Evolutionary conservation across 352 stramenopile genomes (phyloP).

Genomic region (Globisporangium barbulae): DNA sequence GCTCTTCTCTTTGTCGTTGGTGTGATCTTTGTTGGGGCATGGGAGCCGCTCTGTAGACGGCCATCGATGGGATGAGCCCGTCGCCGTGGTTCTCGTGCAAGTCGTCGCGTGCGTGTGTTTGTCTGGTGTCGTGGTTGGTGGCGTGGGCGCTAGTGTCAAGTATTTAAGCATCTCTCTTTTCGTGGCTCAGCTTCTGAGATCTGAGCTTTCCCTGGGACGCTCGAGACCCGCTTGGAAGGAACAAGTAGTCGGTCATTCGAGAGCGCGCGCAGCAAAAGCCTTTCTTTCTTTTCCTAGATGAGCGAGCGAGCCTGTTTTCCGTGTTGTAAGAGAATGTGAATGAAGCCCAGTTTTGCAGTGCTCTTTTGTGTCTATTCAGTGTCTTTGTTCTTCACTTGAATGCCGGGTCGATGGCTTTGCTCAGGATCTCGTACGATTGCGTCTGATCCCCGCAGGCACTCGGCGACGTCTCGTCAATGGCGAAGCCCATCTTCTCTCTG

Average conservation of each 20-base stretch:
- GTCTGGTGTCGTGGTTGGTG: neutral
- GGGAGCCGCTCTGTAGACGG: neutral
- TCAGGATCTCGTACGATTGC: constrained; percentile 85
- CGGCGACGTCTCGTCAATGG: constrained; percentile 89
- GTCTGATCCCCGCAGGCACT: constrained; percentile 66
- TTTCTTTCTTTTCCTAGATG: too few relatives aligned
- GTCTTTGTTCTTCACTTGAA: constrained; percentile 6
- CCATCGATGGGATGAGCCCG: neutral
- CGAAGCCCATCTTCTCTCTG: constrained; percentile 77
- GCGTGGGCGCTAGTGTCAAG: constrained; percentile 9
- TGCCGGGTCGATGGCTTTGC: constrained; percentile 43
- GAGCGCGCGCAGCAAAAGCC: neutral
- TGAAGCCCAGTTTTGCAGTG: constrained; percentile 17
- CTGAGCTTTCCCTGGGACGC: neutral
- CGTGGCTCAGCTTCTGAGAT: neutral
- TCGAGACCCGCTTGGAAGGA: constrained; percentile 15
- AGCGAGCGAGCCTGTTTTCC: neutral
- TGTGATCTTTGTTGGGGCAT: neutral
- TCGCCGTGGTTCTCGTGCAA: neutral
- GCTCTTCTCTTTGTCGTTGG: neutral
- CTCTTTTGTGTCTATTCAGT: neutral
- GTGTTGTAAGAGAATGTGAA: constrained; percentile 13
- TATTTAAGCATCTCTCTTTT: constrained; percentile 20
- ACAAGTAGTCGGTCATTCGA: constrained; percentile 4
- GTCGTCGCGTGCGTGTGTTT: neutral